Base-by-base conservation (phyloP, 2,329 filamentous ascomycete species). In the Colletotrichum destructivum region DNA sequence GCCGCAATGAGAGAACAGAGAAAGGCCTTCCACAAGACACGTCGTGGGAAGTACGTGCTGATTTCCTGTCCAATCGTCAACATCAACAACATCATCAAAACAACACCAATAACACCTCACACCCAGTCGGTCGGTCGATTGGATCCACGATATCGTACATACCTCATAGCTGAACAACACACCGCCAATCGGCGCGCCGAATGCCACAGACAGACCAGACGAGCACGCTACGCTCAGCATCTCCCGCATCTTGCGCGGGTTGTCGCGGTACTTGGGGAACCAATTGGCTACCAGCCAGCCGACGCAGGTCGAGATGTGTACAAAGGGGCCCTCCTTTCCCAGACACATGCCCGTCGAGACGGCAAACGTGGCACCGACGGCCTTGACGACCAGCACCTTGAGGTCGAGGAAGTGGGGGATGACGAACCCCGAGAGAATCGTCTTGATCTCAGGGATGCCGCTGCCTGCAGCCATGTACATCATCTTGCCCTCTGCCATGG, bases 391-490 rank as follows among this genome's bases (percentile, higher is more conserved):
- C 4, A 91, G 79, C 8, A 89, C 87, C 70, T 86, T 87, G 73
- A 89, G 79, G 69, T 86, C 85, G 2, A 91, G 82, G 72, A 90
- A 89, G 56, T 87, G 82, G 1, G 88, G 88, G 55, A 90, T 90
- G 16, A 87, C 86, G 77, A 90, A 90, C n/a, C 88, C 88, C 4
- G 86, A 88, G 2, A 90, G 79, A 49, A 90, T 88, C 2, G 88
- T 89, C 77, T 90, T 90, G 81, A 90, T 90, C 78, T 90, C 88
- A 0, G 89, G 89, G 44, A 91, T 90, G 0, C 89, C 89, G 70
- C 83, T 86, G 7, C 89, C 88, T 44, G 87, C 85, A 4, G 88
- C 87, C 86, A 90, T 88, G 75, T 89, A 90, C 82, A 90, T 89
- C 4, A 78, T 81, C 76, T 90, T 90, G 0, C 84, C 85, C 2